Evolutionary conservation across 2,329 filamentous ascomycete genomes (phyloP).

Genomic region (Colletotrichum brevisporum): DNA sequence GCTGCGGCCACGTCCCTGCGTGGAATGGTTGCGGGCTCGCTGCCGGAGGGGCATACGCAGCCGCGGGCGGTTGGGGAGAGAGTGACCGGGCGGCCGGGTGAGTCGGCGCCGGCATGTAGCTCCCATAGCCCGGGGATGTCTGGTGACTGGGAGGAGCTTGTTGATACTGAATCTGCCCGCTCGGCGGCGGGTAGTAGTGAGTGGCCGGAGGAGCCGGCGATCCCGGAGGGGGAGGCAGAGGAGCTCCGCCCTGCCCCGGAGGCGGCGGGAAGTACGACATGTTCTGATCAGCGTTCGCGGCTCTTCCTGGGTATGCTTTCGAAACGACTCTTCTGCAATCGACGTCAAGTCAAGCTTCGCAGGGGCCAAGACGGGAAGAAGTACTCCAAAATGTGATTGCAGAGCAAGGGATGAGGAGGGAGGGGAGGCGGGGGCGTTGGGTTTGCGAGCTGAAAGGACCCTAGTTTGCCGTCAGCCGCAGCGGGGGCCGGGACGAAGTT

Average conservation of each 20-base stretch:
- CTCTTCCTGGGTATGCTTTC: background rate
- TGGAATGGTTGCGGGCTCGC: background rate
- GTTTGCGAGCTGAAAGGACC: too few species aligned
- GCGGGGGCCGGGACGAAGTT: too few species aligned
- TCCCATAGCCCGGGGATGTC: background rate
- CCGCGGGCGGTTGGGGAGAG: background rate
- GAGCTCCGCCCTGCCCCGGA: conserved; percentile 12
- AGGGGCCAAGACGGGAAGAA: too few species aligned
- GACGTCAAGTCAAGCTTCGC: too few species aligned
- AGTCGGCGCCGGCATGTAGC: background rate
- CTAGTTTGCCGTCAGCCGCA: too few species aligned
- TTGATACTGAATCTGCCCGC: background rate
- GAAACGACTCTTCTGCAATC: too few species aligned
- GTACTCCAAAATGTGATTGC: too few species aligned
- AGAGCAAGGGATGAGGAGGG: too few species aligned
- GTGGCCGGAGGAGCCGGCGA: background rate
- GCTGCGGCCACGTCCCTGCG: background rate
- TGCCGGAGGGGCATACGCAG: background rate
- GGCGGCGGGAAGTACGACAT: conserved; percentile 27
- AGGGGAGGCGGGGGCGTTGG: too few species aligned
- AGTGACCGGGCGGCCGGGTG: accelerated
- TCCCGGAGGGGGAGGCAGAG: conserved; percentile 19
- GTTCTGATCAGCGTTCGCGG: background rate
- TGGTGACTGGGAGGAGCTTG: background rate
- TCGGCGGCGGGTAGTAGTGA: background rate